Percentiles rank a stretch among this genome's conserved stretches.
phyloP scores from a whole-genome alignment of 768 basidiomycete genomes.

The Serpula lacrymans region DNA sequence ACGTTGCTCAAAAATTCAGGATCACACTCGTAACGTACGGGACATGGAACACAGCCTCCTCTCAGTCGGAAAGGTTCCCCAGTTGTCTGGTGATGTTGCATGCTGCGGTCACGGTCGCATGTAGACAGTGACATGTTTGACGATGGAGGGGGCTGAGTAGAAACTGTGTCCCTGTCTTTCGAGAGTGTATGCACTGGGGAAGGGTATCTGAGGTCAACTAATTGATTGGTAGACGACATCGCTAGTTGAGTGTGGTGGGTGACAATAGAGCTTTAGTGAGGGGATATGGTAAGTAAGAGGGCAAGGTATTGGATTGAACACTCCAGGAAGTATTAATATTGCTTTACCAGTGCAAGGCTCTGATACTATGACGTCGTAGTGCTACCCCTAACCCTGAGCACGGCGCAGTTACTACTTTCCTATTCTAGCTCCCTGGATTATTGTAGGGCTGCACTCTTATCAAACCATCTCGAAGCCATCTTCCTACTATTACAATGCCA shows the following conservation, averaged over 20 bases:
- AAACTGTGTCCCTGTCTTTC: conserved; percentile 6
- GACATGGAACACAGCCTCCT: conserved; percentile 32
- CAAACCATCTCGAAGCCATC: background rate
- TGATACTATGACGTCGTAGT: no score
- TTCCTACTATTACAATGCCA: conserved; percentile 36
- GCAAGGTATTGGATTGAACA: no score
- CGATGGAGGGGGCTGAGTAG: conserved; percentile 15
- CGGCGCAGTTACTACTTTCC: conserved; percentile 1
- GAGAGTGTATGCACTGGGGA: conserved; percentile 4
- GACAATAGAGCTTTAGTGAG: no score
- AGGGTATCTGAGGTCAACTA: conserved; percentile 10
- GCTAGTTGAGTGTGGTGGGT: conserved; percentile 9
- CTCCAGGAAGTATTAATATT: no score
- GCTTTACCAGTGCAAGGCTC: no score
- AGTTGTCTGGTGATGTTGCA: background rate
- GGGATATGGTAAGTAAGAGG: no score
- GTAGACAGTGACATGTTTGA: conserved; percentile 9
- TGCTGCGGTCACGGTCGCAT: background rate
- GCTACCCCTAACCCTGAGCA: no score
- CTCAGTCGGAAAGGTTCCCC: conserved; percentile 18
- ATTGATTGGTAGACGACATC: conserved; percentile 15
- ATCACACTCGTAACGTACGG: conserved; percentile 17
- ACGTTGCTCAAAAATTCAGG: background rate
- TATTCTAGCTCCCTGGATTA: conserved; percentile 2
- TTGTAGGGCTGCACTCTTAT: conserved; percentile 3